Conservation (phyloP, 2,329 filamentous ascomycete species). For the Zasmidium angulare region DNA sequence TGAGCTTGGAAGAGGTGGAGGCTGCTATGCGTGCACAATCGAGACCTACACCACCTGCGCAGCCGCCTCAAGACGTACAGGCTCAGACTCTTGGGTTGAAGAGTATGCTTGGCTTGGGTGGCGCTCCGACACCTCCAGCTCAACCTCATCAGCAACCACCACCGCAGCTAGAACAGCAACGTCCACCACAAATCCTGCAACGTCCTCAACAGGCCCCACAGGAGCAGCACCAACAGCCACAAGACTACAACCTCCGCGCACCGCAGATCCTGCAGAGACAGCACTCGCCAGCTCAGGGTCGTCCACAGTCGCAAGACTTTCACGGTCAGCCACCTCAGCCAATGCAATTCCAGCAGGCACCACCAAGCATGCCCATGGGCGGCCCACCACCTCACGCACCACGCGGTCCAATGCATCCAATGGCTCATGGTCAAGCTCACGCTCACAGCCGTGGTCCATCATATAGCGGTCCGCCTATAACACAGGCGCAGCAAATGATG, state of each 20-base stretch:
- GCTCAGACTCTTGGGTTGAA: constrained; percentile 35
- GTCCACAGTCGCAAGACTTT: constrained; percentile 26
- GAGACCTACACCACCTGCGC: constrained; percentile 37
- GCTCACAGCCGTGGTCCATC: constrained; percentile 47
- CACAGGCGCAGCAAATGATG: constrained; percentile 71
- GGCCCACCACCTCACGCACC: constrained; percentile 35
- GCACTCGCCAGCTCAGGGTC: constrained; percentile 24
- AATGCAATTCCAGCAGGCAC: constrained; percentile 27
- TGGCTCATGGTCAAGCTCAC: constrained; percentile 17
- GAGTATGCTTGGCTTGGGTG: constrained; percentile 35
- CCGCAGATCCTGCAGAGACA: constrained; percentile 43
- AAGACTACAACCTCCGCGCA: constrained; percentile 41
- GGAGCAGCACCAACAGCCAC: constrained; percentile 38
- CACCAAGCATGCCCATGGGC: constrained; percentile 20
- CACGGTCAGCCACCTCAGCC: constrained; percentile 27
- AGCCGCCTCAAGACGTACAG: constrained; percentile 21
- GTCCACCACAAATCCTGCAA: constrained; percentile 49
- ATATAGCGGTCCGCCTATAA: constrained; percentile 54
- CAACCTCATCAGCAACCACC: constrained; percentile 22
- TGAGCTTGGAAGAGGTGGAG: constrained; percentile 97
- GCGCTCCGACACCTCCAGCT: constrained; percentile 19
- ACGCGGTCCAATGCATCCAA: constrained; percentile 28
- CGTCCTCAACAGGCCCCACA: constrained; percentile 43
- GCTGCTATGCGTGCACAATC: constrained; percentile 79
- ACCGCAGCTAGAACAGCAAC: constrained; percentile 37